A percentile compares a stretch with the other conserved stretches of the same genome.
phyloP scores from a whole-genome alignment of 2,329 filamentous ascomycete species.

The Podosphaera leucotricha region DNA sequence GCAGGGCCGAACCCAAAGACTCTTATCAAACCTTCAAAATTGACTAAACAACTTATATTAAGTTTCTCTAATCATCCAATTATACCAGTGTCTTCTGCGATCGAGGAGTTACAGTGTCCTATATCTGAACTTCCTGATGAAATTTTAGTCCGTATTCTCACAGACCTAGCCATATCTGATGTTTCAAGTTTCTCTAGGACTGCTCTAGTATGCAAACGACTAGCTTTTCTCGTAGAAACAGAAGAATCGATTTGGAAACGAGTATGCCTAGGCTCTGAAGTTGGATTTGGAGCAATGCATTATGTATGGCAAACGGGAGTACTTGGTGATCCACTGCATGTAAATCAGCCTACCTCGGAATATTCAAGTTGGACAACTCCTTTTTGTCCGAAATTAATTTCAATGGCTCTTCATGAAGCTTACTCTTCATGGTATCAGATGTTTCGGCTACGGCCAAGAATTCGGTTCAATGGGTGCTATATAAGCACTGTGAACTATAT shows the following conservation, averaged over 20 bases:
- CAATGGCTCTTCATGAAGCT: conserved; percentile 16
- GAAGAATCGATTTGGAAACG: conserved; percentile 75
- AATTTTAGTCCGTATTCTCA: conserved; percentile 57
- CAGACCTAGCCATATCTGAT: conserved; percentile 47
- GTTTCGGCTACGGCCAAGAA: conserved; percentile 60
- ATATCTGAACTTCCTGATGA: conserved; percentile 61
- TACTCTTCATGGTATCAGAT: conserved; percentile 38
- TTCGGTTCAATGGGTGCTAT: conserved; percentile 90
- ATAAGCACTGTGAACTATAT: conserved; percentile 94
- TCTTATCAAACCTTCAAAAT: conserved; percentile 27
- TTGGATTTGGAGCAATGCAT: conserved; percentile 66
- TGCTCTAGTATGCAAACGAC: conserved; percentile 60
- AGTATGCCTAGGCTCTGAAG: conserved; percentile 42
- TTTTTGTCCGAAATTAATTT: not conserved
- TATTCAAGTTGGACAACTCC: conserved; percentile 4
- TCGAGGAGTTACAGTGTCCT: conserved; percentile 60
- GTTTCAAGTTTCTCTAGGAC: conserved; percentile 54
- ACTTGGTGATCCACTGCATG: conserved; percentile 26
- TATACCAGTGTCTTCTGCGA: conserved; percentile 36
- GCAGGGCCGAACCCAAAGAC: conserved; percentile 32
- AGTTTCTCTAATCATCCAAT: conserved; percentile 54
- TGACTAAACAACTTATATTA: conserved; percentile 45
- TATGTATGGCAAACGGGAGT: conserved; percentile 48
- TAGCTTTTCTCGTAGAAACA: conserved; percentile 64
- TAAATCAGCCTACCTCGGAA: not conserved